Evolutionary conservation across 441 rosid genomes (phyloP).

Genomic region (Jatropha podagrica): DNA sequence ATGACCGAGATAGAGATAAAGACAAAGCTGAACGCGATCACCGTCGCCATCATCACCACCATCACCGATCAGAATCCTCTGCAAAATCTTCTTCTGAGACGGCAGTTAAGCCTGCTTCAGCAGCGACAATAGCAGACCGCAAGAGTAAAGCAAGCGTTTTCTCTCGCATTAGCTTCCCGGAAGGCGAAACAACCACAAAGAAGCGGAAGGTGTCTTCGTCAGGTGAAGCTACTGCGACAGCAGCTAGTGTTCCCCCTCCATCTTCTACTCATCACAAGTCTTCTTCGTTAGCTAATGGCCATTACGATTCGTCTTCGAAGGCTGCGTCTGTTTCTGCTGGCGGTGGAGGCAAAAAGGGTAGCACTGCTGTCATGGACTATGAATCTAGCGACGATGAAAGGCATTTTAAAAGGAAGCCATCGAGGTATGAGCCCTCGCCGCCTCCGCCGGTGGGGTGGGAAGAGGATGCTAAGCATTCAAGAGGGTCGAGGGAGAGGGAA

Average conservation of each 20-base stretch:
- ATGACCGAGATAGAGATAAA: conserved; percentile 41
- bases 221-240: not conserved
- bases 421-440: conserved; percentile 73
- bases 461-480: conserved; percentile 41
- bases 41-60: conserved; percentile 32
- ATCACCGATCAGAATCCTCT: conserved; percentile 39
- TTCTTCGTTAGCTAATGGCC: conserved; percentile 29
- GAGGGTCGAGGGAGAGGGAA: conserved; percentile 37
- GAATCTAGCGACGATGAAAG: conserved; percentile 90
- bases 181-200: conserved; percentile 50
- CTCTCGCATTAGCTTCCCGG: conserved; percentile 94
- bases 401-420: conserved; percentile 92
- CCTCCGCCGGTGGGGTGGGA: conserved; percentile 46
- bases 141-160: conserved; percentile 72
- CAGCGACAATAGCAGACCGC: conserved; percentile 37
- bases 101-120: conserved; percentile 22
- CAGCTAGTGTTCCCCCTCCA: not conserved
- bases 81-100: conserved; percentile 38
- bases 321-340: conserved; percentile 17
- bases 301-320: conserved; percentile 39
- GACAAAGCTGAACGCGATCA: conserved; percentile 33
- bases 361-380: conserved; percentile 45
- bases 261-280: conserved; percentile 22
- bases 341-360: conserved; percentile 30
- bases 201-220: conserved; percentile 43